Evolutionary conservation across 2,329 filamentous ascomycete genomes (phyloP), one percentile per base, ranked within the genome.

Genomic region (Exophiala xenobiotica): DNA sequence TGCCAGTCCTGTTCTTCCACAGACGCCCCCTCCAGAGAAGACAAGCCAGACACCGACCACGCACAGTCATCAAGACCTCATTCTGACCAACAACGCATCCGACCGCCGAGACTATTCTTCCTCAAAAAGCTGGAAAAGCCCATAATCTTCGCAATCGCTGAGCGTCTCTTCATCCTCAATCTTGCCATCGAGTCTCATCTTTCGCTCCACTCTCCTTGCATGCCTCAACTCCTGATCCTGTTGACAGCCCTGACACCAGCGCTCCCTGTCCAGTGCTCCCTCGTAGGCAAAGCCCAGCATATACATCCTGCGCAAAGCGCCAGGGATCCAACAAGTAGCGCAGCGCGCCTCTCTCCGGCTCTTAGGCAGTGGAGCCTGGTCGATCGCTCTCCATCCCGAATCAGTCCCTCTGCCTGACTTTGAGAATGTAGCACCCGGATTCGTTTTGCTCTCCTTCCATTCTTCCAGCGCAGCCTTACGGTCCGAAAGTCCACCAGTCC

Each of bases 321-420:
- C 50, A 16, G 56, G 53, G 12, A 56, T 48, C 56, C 56, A 59
- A 37, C 53, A 59, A 3, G 42, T 35, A 2, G 46, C 41, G 35
- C 56, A 56, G 8, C 56, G 37, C 12, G 45, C 33, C 38, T 56
- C 53, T 26, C 53, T 29, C n/a, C 53, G 47, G 45, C 24, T 52
- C 29, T 49, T 44, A 4, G 46, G 46, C 9, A 52, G 39, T 4
- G 56, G 53, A 18, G 49, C 49, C 38, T 56, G 44, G 23, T 56
- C 44, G 23, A 54, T 18, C 9, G 56, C 53, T 20, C 42, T 46
- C 56, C 56, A 59, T 1, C 9, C 35, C n/a, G 26, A 16, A 22
- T 38, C 47, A 16, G 16, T 14, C 20, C 12, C 2, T 39, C 29
- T 37, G 52, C 29, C 14, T 29, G 46, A 16, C 14, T 26, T 6